Percentiles rank a stretch among this genome's conserved stretches.
These are phyloP conservation scores for Alternaria incomplexa DNA, from an alignment of 2,329 filamentous ascomycete genomes.

Conservation along the genomic window DNA sequence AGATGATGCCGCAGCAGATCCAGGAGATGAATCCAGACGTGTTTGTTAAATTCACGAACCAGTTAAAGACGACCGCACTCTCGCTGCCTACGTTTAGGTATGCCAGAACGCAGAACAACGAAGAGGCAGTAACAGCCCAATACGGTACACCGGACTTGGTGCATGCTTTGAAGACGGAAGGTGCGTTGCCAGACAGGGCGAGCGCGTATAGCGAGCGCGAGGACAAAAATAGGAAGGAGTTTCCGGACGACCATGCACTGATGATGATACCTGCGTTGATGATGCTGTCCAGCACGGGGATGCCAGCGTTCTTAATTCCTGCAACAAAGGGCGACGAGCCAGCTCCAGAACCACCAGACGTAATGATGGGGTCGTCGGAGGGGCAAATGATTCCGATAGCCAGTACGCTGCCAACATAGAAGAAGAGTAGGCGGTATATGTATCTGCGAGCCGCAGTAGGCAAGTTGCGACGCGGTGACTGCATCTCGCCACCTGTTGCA, in stretches of 20 bases:
- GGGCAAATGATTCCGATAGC: constrained; percentile 68
- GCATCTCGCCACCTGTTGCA: constrained; percentile 65
- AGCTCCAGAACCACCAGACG: constrained; percentile 60
- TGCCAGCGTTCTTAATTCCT: constrained; percentile 58
- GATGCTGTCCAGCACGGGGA: constrained; percentile 65
- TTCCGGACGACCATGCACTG: constrained; percentile 66
- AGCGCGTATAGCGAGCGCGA: constrained; percentile 61
- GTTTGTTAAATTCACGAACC: constrained; percentile 74
- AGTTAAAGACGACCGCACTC: constrained; percentile 62
- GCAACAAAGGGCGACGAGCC: constrained; percentile 60
- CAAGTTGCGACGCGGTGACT: constrained; percentile 63
- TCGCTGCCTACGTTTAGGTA: constrained; percentile 57
- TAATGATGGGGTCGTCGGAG: constrained; percentile 58
- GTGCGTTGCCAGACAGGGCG: constrained; percentile 70
- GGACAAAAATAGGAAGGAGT: constrained; percentile 61
- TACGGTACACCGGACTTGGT: constrained; percentile 65
- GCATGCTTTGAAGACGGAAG: constrained; percentile 64
- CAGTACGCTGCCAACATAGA: constrained; percentile 64
- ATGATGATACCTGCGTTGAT: constrained; percentile 73
- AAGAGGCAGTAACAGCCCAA: constrained; percentile 52
- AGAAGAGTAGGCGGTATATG: constrained; percentile 67
- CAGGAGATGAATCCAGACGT: constrained; percentile 61
- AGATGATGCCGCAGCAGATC: constrained; percentile 63
- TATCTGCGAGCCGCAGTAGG: constrained; percentile 65
- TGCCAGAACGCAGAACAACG: constrained; percentile 54